Conservation (phyloP, 2,329 filamentous ascomycete genomes). For the Cladorrhinum sp. region DNA sequence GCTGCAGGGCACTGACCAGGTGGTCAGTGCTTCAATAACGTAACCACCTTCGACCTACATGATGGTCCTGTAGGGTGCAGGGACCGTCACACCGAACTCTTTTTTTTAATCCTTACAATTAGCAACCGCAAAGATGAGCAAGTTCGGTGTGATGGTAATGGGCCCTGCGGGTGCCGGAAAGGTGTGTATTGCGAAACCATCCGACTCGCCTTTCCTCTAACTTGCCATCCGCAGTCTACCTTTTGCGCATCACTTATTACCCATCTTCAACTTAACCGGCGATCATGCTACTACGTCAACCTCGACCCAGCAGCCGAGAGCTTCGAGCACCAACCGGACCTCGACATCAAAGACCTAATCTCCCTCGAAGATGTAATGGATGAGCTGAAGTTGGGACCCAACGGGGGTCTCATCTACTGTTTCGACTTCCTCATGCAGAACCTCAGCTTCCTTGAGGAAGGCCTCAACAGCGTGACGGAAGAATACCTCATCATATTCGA, state of each 20-base stretch:
- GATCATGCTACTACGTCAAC: conserved; percentile 97
- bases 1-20: no score
- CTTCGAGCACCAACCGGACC: conserved; percentile 86
- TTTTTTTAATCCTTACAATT: background rate
- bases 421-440: conserved; percentile 96
- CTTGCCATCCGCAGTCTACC: conserved; percentile 60
- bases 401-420: conserved; percentile 91
- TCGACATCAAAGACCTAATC: conserved; percentile 94
- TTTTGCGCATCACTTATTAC: conserved; percentile 94
- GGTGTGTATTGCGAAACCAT: conserved; percentile 41
- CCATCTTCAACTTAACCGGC: conserved; percentile 82
- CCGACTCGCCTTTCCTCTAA: no score
- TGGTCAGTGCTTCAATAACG: no score
- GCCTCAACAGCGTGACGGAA: conserved; percentile 80
- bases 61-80: no score
- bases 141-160: conserved; percentile 93
- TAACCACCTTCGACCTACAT: no score
- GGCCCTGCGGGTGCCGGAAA: conserved; percentile 95
- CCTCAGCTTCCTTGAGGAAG: conserved; percentile 84
- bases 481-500: conserved; percentile 98
- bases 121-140: conserved; percentile 63
- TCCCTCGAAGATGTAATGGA: conserved; percentile 96
- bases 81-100: background rate
- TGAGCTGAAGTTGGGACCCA: conserved; percentile 84
- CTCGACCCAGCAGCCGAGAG: conserved; percentile 93